Evolutionary conservation across 768 basidiomycete species (phyloP).

Genomic region (Chalciporus chontae): DNA sequence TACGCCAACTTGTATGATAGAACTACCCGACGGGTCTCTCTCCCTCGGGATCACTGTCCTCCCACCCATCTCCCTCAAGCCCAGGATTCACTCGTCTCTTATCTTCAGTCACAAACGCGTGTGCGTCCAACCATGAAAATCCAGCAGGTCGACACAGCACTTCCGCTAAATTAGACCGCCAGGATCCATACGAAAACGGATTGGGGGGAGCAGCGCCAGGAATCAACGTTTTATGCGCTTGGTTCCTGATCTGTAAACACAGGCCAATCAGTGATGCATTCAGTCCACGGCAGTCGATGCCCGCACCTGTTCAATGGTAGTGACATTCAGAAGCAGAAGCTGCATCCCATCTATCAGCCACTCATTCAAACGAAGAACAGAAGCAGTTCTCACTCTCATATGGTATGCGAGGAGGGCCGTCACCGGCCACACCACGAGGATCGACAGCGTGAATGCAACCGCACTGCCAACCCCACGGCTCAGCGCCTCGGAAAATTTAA

Average conservation of each 20-base stretch:
- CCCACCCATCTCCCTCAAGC: slow-evolving; percentile 31
- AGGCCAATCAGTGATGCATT: slow-evolving; percentile 6
- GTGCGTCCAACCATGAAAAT: slow-evolving; percentile 73
- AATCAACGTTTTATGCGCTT: slow-evolving; percentile 70
- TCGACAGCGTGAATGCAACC: slow-evolving; percentile 69
- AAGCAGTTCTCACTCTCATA: slow-evolving; percentile 59
- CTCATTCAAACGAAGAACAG: background rate
- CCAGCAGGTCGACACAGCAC: slow-evolving; percentile 80
- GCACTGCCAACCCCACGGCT: slow-evolving; percentile 69
- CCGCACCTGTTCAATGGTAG: slow-evolving; percentile 93
- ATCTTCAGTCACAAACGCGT: slow-evolving; percentile 64
- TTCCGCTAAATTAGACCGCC: slow-evolving; percentile 69
- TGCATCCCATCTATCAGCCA: slow-evolving; percentile 26
- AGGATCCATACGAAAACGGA: slow-evolving; percentile 81
- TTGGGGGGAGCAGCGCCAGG: slow-evolving; percentile 70
- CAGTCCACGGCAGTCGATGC: slow-evolving; percentile 10
- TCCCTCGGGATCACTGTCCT: slow-evolving; percentile 22
- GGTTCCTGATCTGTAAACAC: slow-evolving; percentile 67
- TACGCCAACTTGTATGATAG: background rate
- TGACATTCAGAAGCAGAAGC: slow-evolving; percentile 82
- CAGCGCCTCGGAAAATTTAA: slow-evolving; percentile 47
- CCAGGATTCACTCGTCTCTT: slow-evolving; percentile 75
- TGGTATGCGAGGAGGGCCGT: slow-evolving; percentile 79
- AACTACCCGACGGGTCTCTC: slow-evolving; percentile 13
- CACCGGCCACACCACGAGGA: slow-evolving; percentile 80